Evolutionary conservation across 1,284 basidiomycete species (phyloP).

Genomic region (Uromyces viciae-fabae): DNA sequence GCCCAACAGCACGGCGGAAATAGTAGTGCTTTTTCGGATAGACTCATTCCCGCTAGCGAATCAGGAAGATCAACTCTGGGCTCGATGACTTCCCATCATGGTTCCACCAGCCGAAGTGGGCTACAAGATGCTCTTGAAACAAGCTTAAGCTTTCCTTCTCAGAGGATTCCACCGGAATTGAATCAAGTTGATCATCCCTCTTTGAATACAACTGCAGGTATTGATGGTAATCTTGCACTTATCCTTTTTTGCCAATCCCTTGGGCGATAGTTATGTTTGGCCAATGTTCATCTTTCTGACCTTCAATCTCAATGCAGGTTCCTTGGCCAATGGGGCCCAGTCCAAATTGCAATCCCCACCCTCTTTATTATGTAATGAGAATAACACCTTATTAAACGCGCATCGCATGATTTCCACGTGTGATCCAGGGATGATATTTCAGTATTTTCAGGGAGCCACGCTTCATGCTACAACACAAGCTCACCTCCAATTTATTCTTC

Average conservation of each 20-base stretch:
- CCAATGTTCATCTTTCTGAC: neutral
- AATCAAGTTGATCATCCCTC: neutral
- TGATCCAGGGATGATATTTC: conserved; percentile 15
- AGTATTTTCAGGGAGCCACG: conserved; percentile 31
- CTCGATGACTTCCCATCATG: neutral
- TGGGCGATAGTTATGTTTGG: neutral
- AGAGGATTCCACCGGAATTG: neutral
- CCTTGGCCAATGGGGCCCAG: neutral
- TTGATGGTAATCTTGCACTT: neutral
- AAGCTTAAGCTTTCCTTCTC: neutral
- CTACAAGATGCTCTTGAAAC: neutral
- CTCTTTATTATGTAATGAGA: neutral
- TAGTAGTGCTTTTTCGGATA: neutral
- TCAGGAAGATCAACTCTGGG: neutral
- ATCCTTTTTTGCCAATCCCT: neutral
- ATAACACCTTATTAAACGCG: neutral
- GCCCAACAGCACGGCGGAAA: neutral
- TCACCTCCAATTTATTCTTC: conserved; percentile 39
- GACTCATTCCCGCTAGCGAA: neutral
- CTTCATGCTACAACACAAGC: conserved; percentile 27
- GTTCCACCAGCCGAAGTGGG: neutral
- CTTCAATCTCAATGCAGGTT: neutral
- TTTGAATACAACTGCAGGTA: neutral
- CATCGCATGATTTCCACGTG: conserved; percentile 25
- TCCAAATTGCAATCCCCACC: conserved; percentile 2